Base-by-base conservation (phyloP, 352 stramenopile species). In the Pythium brassicae region DNA sequence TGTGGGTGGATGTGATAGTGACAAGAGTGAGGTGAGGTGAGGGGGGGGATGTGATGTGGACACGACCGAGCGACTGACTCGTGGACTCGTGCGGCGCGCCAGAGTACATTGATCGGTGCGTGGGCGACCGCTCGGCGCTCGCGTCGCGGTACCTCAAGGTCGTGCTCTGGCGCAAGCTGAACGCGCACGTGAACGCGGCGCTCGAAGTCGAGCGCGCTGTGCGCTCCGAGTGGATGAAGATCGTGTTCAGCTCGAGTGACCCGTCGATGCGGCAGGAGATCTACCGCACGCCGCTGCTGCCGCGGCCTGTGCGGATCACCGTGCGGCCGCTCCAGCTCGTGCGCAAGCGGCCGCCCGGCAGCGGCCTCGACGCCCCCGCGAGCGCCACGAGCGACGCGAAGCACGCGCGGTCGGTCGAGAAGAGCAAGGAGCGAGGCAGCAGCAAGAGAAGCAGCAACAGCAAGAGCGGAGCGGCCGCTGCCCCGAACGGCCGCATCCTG, bases 201-300 rank as follows among this genome's bases (percentile, higher is more conserved):
- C 50, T 86, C 10, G 56, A 64, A 0, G 64, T 66, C 19, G 72
- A 85, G 29, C 66, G 72, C 8, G 20, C 69, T 6, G 63, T 69
- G 40, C 74, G 83, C 51, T 85, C 81, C 0, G 81, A 91, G 50
- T 91, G 81, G 81, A 91, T 86, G 57, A 89, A 89, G 67, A 91
- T 91, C 46, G 76, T 87, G 29, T 83, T 91, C 35, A 83, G 76
- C 45, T 78, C 63, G 55, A 42, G 70, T 27, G 51, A 69, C 55
- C 11, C 65, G 61, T 50, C 42, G 43, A 59, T 63, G 50, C 57
- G 57, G 3, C 50, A 43, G 15, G 12, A 54, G 37, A 56, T 61
- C 39, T 62, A 75, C 66, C 68, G 67, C 19, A 56, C 75, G 22
- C 61, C 66, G 54, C 49, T 91, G 48, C 54, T 91, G 47, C 63